A percentile compares a stretch with the other conserved stretches of the same genome.
These are phyloP conservation scores for Rhizopogon salebrosus DNA, from an alignment of 768 basidiomycete genomes.

Conservation along the genomic window DNA sequence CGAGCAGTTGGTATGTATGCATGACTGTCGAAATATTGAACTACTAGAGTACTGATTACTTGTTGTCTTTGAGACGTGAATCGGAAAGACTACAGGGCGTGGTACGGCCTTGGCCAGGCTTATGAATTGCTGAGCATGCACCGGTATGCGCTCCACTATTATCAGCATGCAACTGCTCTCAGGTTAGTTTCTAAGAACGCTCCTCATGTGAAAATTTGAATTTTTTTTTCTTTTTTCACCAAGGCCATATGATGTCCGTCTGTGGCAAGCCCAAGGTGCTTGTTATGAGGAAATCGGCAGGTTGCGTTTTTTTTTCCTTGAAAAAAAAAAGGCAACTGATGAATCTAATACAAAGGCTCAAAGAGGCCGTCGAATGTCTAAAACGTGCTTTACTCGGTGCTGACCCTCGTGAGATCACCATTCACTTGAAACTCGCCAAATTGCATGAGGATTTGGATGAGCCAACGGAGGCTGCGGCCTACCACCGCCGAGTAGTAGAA, in stretches of 20 bases:
- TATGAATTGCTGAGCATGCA: constrained; percentile 98
- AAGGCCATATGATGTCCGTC: constrained; percentile 91
- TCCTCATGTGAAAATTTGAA: background rate
- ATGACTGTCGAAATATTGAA: background rate
- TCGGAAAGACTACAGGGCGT: constrained; percentile 93
- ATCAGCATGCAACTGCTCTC: constrained; percentile 90
- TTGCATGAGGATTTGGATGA: constrained; percentile 68
- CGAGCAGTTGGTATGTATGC: constrained; percentile 80
- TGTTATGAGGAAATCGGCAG: constrained; percentile 91
- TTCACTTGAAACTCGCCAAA: constrained; percentile 70
- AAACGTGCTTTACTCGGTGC: constrained; percentile 84
- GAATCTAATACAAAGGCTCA: constrained; percentile 42
- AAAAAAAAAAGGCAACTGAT: constrained; percentile 2
- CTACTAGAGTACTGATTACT: background rate
- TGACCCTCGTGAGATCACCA: constrained; percentile 68
- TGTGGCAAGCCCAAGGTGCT: constrained; percentile 93
- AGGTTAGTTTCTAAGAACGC: constrained; percentile 42
- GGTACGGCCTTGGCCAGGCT: constrained; percentile 98
- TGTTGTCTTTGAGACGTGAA: constrained; percentile 71
- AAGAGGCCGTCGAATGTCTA: constrained; percentile 89
- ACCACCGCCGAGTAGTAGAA: constrained; percentile 78
- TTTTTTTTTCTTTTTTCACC: too few relatives aligned
- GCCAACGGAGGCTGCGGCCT: constrained; percentile 61
- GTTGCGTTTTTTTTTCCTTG: constrained; percentile 35
- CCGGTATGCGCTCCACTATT: constrained; percentile 93